Evolutionary conservation across 1,284 basidiomycete species (phyloP), one percentile per base, ranked within the genome.

Genomic region (Thecaphora frezii): DNA sequence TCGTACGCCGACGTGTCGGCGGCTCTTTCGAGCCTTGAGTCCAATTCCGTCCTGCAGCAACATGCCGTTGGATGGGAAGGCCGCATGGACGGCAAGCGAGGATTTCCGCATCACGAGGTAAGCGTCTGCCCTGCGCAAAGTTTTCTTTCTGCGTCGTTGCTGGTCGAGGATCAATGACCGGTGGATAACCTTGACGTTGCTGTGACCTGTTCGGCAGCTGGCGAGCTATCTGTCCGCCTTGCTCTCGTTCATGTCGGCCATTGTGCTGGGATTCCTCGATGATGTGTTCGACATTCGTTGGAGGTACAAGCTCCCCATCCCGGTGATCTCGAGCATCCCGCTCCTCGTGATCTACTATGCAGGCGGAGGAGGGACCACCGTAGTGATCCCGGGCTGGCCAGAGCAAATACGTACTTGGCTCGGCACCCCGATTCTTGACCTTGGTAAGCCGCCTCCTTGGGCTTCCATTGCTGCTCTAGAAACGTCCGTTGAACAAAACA

Each of bases 251-350:
- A 82, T 97, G 24, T 90, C 91, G 24, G 93, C 96, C 0, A 93
- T 92, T 0, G 84, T 98, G 62, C 86, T 98, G 2, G 94, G 96
- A 10, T 97, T 98, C 74, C 83, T 97, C 44, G 96, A 99, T 76
- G 96, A 99, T 79, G 86, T 98, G 1, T 98, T 98, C 72, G 96
- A 99, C 78, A 97, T 99, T 66, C 87, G 96, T 13, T 99, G 96
- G 96, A 82, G 96, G 58, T 92, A 97, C 82, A 99, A 99, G 80
- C 81, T 99, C 9, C 96, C 96, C 0, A 96, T 99, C 51, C 96
- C 76, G 2, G 86, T 99, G 73, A 89, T 99, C 54, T 91, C 92
- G 0, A 90, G 91, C 18, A 90, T 98, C 21, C 96, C 96, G 1
- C 85, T 97, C 22, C 83, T 99, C 30, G 88, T 97, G 79, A 93